phyloP scores from a whole-genome alignment of 2,329 filamentous ascomycete species.

The Pseudogymnoascus sp. region DNA sequence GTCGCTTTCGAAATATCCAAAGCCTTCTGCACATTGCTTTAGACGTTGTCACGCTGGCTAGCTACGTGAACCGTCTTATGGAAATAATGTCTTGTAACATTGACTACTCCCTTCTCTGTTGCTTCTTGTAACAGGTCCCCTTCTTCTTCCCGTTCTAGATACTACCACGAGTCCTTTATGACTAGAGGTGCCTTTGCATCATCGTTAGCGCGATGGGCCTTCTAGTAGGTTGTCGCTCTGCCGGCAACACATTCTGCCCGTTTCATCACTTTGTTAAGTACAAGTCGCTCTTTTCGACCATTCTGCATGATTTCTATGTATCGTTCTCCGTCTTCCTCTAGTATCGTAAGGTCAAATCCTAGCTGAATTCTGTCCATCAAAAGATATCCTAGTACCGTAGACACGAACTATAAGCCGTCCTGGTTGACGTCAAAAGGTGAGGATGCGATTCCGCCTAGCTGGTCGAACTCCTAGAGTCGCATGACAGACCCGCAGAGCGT shows the following conservation, averaged over 20 bases:
- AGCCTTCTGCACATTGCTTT: conserved; percentile 25
- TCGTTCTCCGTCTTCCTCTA: conserved; percentile 24
- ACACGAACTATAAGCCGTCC: conserved; percentile 34
- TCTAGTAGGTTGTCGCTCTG: conserved; percentile 37
- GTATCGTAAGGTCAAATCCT: conserved; percentile 38
- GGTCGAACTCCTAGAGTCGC: conserved; percentile 39
- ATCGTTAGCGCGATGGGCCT: conserved; percentile 29
- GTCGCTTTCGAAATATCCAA: conserved; percentile 28
- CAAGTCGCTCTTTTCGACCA: conserved; percentile 30
- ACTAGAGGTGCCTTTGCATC: conserved; percentile 28
- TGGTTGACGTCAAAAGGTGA: conserved; percentile 38
- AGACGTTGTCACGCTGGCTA: conserved; percentile 27
- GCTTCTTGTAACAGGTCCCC: conserved; percentile 32
- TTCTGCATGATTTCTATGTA: conserved; percentile 35
- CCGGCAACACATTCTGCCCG: conserved; percentile 29
- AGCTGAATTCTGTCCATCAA: conserved; percentile 34
- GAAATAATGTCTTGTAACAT: conserved; percentile 36
- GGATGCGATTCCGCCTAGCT: conserved; percentile 37
- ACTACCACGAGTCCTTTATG: conserved; percentile 41
- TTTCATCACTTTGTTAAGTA: conserved; percentile 32
- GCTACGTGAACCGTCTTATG: conserved; percentile 33
- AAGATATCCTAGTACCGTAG: conserved; percentile 34
- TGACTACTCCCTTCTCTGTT: conserved; percentile 29
- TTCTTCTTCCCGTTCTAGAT: conserved; percentile 34
- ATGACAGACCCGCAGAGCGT: conserved; percentile 38